Percentiles rank a stretch among this genome's conserved stretches.
Conservation (phyloP, 2,329 filamentous ascomycete genomes). For the Dothideomycetes sp. region DNA sequence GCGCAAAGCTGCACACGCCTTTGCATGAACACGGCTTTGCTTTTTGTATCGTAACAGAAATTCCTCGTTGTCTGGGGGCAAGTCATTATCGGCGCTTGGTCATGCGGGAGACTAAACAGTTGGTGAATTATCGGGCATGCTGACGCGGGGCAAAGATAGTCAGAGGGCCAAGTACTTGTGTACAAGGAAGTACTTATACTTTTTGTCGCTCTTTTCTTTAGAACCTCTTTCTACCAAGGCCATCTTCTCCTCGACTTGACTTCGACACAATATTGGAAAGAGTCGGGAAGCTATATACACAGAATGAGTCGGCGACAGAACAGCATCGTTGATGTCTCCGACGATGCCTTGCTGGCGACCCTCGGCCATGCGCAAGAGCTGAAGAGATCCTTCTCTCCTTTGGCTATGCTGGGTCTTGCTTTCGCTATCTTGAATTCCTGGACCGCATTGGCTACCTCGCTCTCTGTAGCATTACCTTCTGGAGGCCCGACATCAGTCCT, state of each 20-base stretch:
- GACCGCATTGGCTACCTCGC: constrained; percentile 51
- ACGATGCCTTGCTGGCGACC: constrained; percentile 44
- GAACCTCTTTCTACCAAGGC: not conserved
- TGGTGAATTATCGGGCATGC: too few relatives aligned
- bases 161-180: too few relatives aligned
- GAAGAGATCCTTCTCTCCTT: constrained; percentile 47
- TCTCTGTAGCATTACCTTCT: constrained; percentile 55
- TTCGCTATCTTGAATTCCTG: constrained; percentile 57
- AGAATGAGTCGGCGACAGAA: constrained; percentile 5
- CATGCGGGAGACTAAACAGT: too few relatives aligned
- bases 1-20: constrained; percentile 7
- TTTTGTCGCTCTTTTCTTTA: not conserved
- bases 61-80: constrained; percentile 7
- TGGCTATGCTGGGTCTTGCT: constrained; percentile 53
- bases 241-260: not conserved
- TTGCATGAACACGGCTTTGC: constrained; percentile 3
- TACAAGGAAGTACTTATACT: too few relatives aligned
- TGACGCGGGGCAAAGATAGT: constrained; percentile 10
- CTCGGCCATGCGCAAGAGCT: constrained; percentile 51
- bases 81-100: constrained; percentile 10
- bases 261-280: constrained; percentile 1
- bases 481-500: constrained; percentile 63
- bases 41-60: constrained; percentile 7
- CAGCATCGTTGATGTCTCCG: constrained; percentile 22
- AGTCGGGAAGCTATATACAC: not conserved